Evolutionary conservation across 371 early-diverging fungal genomes (phyloP).

Genomic region (Quaeritorhiza haematococci): DNA sequence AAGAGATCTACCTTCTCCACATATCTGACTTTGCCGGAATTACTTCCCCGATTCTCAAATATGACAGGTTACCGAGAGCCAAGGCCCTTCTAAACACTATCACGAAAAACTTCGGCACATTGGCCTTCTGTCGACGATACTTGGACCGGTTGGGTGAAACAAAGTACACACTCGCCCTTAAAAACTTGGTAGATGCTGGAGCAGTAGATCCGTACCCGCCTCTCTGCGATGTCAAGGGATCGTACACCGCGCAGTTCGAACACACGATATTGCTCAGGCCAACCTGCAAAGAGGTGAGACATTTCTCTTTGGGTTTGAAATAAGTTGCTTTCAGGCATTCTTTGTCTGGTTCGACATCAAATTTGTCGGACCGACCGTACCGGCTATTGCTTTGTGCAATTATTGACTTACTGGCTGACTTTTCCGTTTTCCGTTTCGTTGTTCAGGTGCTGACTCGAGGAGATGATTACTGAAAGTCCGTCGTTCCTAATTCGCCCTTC

Average conservation of each 20-base stretch:
- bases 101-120: constrained; percentile 89
- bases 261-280: constrained; percentile 93
- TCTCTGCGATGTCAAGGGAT: constrained; percentile 84
- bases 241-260: constrained; percentile 97
- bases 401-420: not conserved
- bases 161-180: constrained; percentile 79
- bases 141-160: constrained; percentile 88
- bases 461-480: constrained; percentile 52
- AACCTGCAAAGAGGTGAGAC: constrained; percentile 70
- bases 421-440: not conserved
- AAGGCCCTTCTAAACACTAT: constrained; percentile 85
- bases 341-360: too few species aligned
- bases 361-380: too few species aligned
- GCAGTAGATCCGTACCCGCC: constrained; percentile 93
- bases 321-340: too few species aligned
- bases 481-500: not conserved
- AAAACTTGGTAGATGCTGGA: constrained; percentile 81
- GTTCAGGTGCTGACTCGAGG: constrained; percentile 48
- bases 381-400: not conserved
- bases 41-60: not conserved
- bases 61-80: constrained; percentile 66
- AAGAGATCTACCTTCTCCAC: not conserved
- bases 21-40: not conserved
- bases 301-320: too few species aligned
- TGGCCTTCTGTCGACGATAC: constrained; percentile 95